Percentiles rank a stretch among this genome's conserved stretches.
These are phyloP conservation scores for Sporothrix brunneoviolacea DNA, from an alignment of 2,329 filamentous ascomycete genomes.

Conservation along the genomic window DNA sequence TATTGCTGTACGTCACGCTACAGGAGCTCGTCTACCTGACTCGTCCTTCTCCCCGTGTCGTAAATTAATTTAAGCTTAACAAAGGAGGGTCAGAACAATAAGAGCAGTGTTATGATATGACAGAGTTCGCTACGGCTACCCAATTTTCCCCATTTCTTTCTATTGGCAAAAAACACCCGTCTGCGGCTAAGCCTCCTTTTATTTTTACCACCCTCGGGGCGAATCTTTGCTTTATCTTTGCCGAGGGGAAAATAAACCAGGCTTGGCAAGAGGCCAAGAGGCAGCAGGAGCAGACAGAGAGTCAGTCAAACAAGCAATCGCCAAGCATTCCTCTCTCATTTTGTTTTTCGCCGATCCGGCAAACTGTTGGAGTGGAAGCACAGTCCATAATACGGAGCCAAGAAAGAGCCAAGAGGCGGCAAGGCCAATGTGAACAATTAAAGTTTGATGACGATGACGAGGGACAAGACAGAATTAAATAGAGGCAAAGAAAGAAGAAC, in stretches of 20 bases:
- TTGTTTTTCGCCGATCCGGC: constrained; percentile 1
- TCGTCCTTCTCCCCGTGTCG: too few species aligned
- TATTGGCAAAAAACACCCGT: not conserved
- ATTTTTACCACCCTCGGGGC: too few species aligned
- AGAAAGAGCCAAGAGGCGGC: not conserved
- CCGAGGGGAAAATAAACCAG: not conserved
- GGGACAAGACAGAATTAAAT: not conserved
- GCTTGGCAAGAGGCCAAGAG: too few species aligned
- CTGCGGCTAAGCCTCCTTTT: not conserved
- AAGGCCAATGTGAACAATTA: too few species aligned
- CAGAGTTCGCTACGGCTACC: too few species aligned
- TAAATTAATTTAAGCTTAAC: constrained; percentile 1
- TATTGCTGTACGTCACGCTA: too few species aligned
- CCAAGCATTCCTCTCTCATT: not conserved
- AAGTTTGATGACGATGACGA: not conserved
- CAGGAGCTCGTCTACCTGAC: too few species aligned
- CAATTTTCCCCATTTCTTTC: too few species aligned
- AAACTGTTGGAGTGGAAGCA: not conserved
- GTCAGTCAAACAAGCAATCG: constrained; percentile 1
- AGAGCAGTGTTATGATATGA: too few species aligned
- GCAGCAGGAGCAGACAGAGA: not conserved
- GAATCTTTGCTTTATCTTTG: too few species aligned
- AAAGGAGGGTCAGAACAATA: not conserved
- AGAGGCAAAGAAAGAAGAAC: too few species aligned
- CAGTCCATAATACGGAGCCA: too few species aligned